Conservation (phyloP, 108 stramenopile species). For the Skeletonema marinoi region DNA sequence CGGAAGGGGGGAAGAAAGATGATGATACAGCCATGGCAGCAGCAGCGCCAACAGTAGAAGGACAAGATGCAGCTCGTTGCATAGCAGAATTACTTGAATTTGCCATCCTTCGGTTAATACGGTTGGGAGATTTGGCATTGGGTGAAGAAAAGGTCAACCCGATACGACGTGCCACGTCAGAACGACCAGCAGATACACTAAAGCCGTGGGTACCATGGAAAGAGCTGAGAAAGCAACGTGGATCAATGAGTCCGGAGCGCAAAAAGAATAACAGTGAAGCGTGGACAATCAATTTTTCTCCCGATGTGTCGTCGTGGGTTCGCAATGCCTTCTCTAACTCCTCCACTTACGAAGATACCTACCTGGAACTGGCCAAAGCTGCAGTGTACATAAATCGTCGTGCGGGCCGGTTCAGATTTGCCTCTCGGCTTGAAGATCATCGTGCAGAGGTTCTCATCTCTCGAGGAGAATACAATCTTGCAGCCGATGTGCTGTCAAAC, state of each 20-base stretch:
- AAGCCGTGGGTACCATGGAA: slow-evolving; percentile 69
- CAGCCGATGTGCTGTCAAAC: slow-evolving; percentile 52
- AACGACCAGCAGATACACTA: slow-evolving; percentile 56
- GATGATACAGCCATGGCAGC: not conserved
- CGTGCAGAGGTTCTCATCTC: slow-evolving; percentile 66
- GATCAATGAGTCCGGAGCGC: slow-evolving; percentile 3
- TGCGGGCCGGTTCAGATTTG: slow-evolving; percentile 59
- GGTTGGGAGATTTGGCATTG: slow-evolving; percentile 61
- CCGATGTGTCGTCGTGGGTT: slow-evolving; percentile 35
- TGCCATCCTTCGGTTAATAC: slow-evolving; percentile 62
- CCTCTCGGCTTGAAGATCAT: slow-evolving; percentile 65
- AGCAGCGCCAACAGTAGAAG: slow-evolving; percentile 16
- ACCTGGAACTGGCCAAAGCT: slow-evolving; percentile 58
- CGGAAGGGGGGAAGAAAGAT: not conserved
- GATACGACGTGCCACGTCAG: slow-evolving; percentile 41
- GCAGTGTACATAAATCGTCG: slow-evolving; percentile 52
- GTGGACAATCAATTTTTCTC: slow-evolving; percentile 19
- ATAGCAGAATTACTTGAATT: slow-evolving; percentile 73
- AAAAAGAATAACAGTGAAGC: not conserved
- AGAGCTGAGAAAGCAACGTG: slow-evolving; percentile 16
- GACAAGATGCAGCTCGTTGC: slow-evolving; percentile 52
- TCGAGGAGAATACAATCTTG: slow-evolving; percentile 56
- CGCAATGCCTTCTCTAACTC: slow-evolving; percentile 15
- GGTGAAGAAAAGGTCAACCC: slow-evolving; percentile 44
- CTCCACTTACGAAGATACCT: slow-evolving; percentile 51